Percentiles rank a stretch among this genome's conserved stretches.
phyloP scores from a whole-genome alignment of 2,329 filamentous ascomycete genomes.

The Aureobasidium musti region DNA sequence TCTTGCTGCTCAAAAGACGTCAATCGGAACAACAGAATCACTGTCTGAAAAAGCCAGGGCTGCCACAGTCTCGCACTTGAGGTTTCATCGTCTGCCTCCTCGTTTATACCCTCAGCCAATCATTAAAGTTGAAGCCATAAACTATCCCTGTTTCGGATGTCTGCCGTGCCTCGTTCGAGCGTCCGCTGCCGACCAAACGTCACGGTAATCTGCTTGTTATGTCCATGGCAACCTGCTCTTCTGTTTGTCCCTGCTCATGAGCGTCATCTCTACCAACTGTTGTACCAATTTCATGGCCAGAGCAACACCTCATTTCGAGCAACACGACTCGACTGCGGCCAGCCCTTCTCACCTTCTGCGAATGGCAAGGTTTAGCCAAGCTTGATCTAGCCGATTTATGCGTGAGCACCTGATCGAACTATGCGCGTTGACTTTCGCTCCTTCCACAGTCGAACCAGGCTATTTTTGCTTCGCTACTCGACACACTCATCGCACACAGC shows the following conservation, averaged over 20 bases:
- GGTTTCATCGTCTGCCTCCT: slow-evolving; percentile 13
- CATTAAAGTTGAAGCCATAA: slow-evolving; percentile 20
- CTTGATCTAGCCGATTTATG: not conserved
- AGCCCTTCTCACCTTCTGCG: no score
- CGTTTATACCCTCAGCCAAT: slow-evolving; percentile 8
- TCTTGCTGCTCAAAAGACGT: not conserved
- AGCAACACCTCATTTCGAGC: slow-evolving; percentile 3
- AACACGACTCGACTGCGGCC: not conserved
- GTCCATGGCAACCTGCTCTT: not conserved
- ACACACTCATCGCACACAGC: not conserved
- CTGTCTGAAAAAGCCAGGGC: not conserved
- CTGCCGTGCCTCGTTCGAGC: slow-evolving; percentile 8
- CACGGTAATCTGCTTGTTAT: slow-evolving; percentile 9
- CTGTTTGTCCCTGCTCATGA: not conserved
- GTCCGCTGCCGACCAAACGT: slow-evolving; percentile 19
- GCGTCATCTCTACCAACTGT: slow-evolving; percentile 12
- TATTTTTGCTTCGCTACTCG: not conserved
- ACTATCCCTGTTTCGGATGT: slow-evolving; percentile 10
- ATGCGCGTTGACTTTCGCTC: not conserved
- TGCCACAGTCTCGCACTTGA: slow-evolving; percentile 7
- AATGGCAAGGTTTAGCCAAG: slow-evolving; percentile 3
- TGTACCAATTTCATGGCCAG: not conserved
- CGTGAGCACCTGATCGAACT: slow-evolving; percentile 22
- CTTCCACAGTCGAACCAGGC: slow-evolving; percentile 9
- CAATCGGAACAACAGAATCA: not conserved